Evolutionary conservation across 352 stramenopile species (phyloP), one percentile per base, ranked within the genome.

Genomic region (Pilasporangium apinafurcum): DNA sequence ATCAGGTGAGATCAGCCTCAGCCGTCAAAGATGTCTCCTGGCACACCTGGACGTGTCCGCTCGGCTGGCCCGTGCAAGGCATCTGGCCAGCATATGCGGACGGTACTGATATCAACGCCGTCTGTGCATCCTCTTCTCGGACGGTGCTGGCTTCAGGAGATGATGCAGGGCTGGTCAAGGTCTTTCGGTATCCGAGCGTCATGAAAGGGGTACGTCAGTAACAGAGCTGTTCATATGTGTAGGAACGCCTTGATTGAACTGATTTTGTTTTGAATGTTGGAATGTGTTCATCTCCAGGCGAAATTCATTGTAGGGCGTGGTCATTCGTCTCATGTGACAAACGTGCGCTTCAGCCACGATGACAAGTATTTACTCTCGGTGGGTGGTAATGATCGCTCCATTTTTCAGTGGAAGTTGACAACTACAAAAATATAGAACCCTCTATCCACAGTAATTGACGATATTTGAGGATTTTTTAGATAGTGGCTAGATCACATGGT

Each of bases 21-120:
- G 54, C 86, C 22, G 16, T 78, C 25, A 56, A 74, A 24, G 84
- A 98, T 59, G 72, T 83, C 8, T 58, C 68, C 38, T 98, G 92
- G 92, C 61, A 73, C 26, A 94, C 89, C 17, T 86, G 89, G 59
- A 97, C 88, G n/a, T 96, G 82, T 41, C 71, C 81, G 0, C 62
- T 97, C 2, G 69, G 74, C 2, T 98, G 92, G 92, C 73, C 83
- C 7, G 87, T 96, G 22, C 92, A 98, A 61, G 95, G 94, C 10
- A 90, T 93, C 28, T 93, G 82, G 79, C 80, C 81, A 2, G 64
- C 81, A 37, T 81, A 60, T n/a, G 71, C 70, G 2, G 83, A 95
- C 32, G 79, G 81, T 22, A 95, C 77, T 1, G 86, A 95, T 44
- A 59, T 95, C 35, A 95, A 95, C 40, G 55, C 76, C 4, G 70